phyloP scores from a whole-genome alignment of 192 early-diverging fungal species.

The Podila minutissima region DNA sequence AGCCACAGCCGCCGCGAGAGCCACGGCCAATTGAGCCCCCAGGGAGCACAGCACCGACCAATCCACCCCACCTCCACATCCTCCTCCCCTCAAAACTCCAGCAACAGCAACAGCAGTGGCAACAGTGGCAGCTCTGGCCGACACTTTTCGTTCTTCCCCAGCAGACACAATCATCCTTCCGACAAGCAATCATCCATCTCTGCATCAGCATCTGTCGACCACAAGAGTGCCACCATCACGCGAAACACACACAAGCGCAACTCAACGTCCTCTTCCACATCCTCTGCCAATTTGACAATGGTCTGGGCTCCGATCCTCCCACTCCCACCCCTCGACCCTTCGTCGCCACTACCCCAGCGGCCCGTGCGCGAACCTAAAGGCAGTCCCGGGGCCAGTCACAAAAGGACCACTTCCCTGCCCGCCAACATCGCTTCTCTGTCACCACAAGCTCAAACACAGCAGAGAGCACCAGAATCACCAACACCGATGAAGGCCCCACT shows the following conservation, averaged over 20 bases:
- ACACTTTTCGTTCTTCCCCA: slow-evolving; percentile 32
- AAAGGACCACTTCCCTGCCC: slow-evolving; percentile 29
- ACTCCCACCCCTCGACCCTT: not conserved
- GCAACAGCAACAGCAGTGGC: slow-evolving; percentile 21
- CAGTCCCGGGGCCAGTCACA: slow-evolving; percentile 33
- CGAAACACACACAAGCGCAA: slow-evolving; percentile 16
- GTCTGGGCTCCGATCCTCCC: not conserved
- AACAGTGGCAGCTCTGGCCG: slow-evolving; percentile 4
- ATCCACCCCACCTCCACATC: no score
- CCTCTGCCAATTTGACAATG: not conserved
- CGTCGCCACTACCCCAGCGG: not conserved
- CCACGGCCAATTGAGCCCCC: slow-evolving; percentile 6
- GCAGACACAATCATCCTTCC: slow-evolving; percentile 12
- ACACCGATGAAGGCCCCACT: not conserved
- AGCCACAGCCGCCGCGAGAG: slow-evolving; percentile 7
- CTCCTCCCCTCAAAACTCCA: not conserved
- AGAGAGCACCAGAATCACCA: not conserved
- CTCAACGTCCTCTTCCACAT: slow-evolving; percentile 7
- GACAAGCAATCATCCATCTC: not conserved
- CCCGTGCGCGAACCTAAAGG: not conserved
- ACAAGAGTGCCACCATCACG: not conserved
- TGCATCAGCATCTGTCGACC: slow-evolving; percentile 1
- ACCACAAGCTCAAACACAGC: not conserved
- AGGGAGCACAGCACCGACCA: not conserved
- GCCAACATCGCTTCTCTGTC: not conserved